These are phyloP conservation scores for Hanseniaspora singularis DNA, from an alignment of 805 yeast genomes.

Conservation along the genomic window DNA sequence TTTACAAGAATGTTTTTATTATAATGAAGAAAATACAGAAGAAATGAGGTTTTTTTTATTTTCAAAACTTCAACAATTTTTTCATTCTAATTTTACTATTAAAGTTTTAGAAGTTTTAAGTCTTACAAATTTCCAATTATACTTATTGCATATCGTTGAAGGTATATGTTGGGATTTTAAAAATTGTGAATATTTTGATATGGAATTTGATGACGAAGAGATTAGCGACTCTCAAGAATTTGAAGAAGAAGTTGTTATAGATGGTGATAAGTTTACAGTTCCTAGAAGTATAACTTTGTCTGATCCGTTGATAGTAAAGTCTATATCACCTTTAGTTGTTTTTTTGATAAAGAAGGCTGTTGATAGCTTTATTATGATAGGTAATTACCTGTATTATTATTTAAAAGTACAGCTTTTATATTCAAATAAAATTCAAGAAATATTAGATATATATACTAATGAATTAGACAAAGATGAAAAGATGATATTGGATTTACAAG, in stretches of 20 bases:
- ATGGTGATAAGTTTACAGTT: conserved; percentile 8
- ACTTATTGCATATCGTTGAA: conserved; percentile 9
- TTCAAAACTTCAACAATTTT: conserved; percentile 3
- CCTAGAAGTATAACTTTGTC: conserved; percentile 16
- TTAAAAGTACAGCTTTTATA: conserved; percentile 56
- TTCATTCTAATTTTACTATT: conserved; percentile 10
- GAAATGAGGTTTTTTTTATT: not conserved
- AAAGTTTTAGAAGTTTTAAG: not conserved
- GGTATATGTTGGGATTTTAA: conserved; percentile 4
- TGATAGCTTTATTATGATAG: conserved; percentile 45
- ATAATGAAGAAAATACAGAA: conserved; percentile 13
- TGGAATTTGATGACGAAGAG: conserved; percentile 23
- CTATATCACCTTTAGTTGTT: conserved; percentile 50
- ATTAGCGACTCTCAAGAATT: not conserved
- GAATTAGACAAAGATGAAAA: not conserved
- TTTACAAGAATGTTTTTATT: conserved; percentile 12
- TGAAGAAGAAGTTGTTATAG: conserved; percentile 8
- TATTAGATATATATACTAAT: not conserved
- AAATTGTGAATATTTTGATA: conserved; percentile 31
- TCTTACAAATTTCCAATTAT: conserved; percentile 5
- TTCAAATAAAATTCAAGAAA: not conserved
- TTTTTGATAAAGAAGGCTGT: conserved; percentile 66
- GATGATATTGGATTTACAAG: not conserved
- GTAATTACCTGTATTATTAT: conserved; percentile 85
- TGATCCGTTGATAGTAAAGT: conserved; percentile 21